phyloP scores from a whole-genome alignment of 345 rosid genomes.

The Citrus unshiu region DNA sequence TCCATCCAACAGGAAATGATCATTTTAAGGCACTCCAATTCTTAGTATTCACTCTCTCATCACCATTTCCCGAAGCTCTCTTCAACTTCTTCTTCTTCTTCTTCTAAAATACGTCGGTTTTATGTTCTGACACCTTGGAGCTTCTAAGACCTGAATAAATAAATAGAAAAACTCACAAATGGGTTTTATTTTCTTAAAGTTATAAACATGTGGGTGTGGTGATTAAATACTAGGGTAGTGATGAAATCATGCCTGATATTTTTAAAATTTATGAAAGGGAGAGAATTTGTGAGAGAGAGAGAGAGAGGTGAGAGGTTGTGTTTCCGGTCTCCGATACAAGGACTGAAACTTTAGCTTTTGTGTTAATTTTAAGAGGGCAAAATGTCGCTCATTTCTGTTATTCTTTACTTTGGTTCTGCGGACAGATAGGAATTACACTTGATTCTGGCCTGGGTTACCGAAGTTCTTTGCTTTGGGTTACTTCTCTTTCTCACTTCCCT shows the following conservation, averaged over 20 bases:
- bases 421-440: constrained; percentile 43
- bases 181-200: constrained; percentile 53
- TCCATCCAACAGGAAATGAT: constrained; percentile 33
- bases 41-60: constrained; percentile 22
- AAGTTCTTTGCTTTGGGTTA: constrained; percentile 39
- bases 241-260: constrained; percentile 49
- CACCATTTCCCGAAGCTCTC: constrained; percentile 45
- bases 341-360: constrained; percentile 58
- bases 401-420: constrained; percentile 51
- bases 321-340: constrained; percentile 56
- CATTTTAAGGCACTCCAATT: constrained; percentile 31
- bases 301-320: constrained; percentile 21
- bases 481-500: constrained; percentile 63
- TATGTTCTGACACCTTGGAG: constrained; percentile 32
- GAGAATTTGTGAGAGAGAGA: constrained; percentile 2
- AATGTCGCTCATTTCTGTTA: constrained; percentile 30
- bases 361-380: constrained; percentile 37
- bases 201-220: constrained; percentile 62
- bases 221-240: constrained; percentile 60
- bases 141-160: constrained; percentile 24
- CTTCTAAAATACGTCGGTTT: constrained; percentile 27
- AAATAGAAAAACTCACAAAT: constrained; percentile 8
- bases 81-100: constrained; percentile 18
- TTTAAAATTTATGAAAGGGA: constrained; percentile 5
- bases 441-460: constrained; percentile 49